Conservation (phyloP, 73 alveolate genomes). For the Paramecium pentaurelia region DNA sequence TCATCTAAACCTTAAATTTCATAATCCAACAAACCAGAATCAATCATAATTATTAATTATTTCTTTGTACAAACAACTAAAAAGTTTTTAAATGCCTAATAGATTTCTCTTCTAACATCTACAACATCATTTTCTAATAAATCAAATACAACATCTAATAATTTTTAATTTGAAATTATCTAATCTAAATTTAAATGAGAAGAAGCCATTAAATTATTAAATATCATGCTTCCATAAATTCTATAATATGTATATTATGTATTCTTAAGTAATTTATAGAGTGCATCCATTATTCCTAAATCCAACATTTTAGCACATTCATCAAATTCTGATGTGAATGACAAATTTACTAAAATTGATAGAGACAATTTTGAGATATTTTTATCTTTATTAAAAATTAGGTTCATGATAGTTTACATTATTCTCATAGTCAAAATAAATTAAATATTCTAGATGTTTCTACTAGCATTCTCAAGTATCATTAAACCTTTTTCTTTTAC, state of each 20-base stretch:
- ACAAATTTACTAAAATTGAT: background rate
- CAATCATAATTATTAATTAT: background rate
- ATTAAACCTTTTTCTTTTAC: background rate
- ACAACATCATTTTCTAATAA: background rate
- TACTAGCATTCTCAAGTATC: constrained; percentile 19
- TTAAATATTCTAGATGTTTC: background rate
- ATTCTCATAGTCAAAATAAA: background rate
- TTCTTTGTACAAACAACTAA: background rate
- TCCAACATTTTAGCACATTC: background rate
- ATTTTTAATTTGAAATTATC: background rate
- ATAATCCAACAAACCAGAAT: background rate
- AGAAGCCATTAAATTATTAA: constrained; percentile 6
- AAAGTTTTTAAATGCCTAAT: background rate
- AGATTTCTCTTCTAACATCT: background rate
- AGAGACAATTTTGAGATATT: background rate
- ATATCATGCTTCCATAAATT: background rate
- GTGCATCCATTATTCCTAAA: background rate
- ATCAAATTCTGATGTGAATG: background rate
- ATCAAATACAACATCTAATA: background rate
- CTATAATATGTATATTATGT: background rate
- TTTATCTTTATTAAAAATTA: background rate
- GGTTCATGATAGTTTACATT: background rate
- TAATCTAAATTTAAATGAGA: background rate
- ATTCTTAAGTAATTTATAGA: background rate
- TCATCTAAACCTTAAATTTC: background rate